These are phyloP conservation scores for Ceratobasidium papillatum DNA, from an alignment of 1,284 basidiomycete genomes.

Conservation along the genomic window DNA sequence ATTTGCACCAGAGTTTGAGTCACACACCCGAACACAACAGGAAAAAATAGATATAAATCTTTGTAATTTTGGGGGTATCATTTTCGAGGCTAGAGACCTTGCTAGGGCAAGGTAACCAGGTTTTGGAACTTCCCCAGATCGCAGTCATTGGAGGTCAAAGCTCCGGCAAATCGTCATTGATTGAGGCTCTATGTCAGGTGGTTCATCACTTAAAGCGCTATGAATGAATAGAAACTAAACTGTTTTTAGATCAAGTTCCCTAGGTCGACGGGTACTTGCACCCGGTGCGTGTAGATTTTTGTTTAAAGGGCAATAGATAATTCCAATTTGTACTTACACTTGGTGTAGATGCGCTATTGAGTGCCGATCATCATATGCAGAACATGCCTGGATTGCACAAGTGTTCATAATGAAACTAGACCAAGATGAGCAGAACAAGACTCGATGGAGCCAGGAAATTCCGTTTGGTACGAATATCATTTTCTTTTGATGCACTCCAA, in stretches of 20 bases:
- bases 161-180: conserved; percentile 55
- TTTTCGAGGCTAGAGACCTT: no score
- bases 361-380: conserved; percentile 50
- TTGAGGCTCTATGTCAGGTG: conserved; percentile 57
- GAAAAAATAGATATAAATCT: no score
- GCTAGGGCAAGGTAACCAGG: conserved; percentile 43
- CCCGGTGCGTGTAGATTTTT: conserved; percentile 46
- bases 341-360: conserved; percentile 55
- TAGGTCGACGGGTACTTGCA: conserved; percentile 56
- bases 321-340: conserved; percentile 1
- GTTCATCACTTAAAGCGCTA: conserved; percentile 15
- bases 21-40: no score
- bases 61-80: no score
- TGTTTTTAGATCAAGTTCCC: conserved; percentile 51
- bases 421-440: conserved; percentile 48
- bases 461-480: conserved; percentile 51
- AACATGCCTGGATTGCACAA: conserved; percentile 53
- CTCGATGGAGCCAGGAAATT: conserved; percentile 47
- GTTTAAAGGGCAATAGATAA: conserved; percentile 9
- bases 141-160: conserved; percentile 57
- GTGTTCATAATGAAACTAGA: conserved; percentile 55
- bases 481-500: conserved; percentile 51
- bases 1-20: no score
- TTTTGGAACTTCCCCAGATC: conserved; percentile 53
- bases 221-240: neutral